These are phyloP conservation scores for Termitomyces sp. DNA, from an alignment of 768 basidiomycete genomes.

Conservation along the genomic window DNA sequence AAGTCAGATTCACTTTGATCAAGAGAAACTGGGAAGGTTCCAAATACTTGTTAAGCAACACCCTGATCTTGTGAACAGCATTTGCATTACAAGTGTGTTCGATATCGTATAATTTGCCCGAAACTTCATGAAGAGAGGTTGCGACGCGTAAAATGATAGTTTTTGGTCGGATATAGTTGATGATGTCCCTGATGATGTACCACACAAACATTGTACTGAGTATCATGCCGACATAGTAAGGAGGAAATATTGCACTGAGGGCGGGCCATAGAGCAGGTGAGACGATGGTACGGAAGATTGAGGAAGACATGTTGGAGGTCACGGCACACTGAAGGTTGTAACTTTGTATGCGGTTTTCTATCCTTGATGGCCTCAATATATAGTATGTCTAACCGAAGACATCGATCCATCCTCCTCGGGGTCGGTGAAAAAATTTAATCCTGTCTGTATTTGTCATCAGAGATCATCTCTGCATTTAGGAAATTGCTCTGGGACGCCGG, in stretches of 20 bases:
- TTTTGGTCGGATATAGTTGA: neutral
- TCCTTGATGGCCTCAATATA: too few species aligned
- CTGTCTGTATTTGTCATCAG: too few species aligned
- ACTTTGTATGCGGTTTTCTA: too few species aligned
- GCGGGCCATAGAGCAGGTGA: too few species aligned
- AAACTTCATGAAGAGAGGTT: neutral
- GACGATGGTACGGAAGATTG: too few species aligned
- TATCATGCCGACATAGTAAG: neutral
- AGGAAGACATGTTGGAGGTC: too few species aligned
- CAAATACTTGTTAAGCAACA: neutral
- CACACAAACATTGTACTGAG: neutral
- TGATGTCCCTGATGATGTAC: neutral
- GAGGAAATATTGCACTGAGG: neutral
- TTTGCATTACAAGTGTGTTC: neutral
- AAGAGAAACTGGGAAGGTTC: neutral
- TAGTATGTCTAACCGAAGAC: too few species aligned
- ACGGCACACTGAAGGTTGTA: too few species aligned
- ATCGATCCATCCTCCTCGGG: too few species aligned
- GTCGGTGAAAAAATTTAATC: too few species aligned
- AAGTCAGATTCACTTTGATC: neutral
- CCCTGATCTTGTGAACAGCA: neutral
- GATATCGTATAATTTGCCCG: neutral
- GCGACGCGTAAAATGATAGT: neutral
- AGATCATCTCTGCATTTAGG: too few species aligned
- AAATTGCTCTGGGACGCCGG: too few species aligned